Base-by-base conservation (phyloP, 768 basidiomycete species). In the Russula sp. region DNA sequence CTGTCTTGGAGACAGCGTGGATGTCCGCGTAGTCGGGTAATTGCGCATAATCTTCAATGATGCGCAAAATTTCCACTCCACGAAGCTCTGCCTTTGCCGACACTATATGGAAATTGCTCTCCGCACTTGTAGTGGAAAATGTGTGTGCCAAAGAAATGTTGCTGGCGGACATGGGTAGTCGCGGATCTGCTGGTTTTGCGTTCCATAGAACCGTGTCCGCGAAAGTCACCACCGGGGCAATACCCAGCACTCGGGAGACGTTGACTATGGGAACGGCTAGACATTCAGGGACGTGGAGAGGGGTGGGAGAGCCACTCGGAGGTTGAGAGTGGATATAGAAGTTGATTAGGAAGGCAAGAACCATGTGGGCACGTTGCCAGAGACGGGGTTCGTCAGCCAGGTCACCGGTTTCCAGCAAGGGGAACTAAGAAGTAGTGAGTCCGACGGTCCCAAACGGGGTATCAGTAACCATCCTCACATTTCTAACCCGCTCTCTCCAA, bases 151-250 rank as follows among this genome's bases (percentile, higher is more conserved):
- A 84, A 22, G 81, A 84, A 72, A 95, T 86, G 77, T 97, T 98
- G 69, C 84, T 81, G 53, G 80, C 72, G 52, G 88, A 83, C 32
- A 85, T 76, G 50, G 90, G 88, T 42, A 79, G 73, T 24, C 75
- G 73, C 26, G 87, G 79, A 71, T 88, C 78, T 60, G 83, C 72
- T 49, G 84, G 78, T 42, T 85, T 84, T 81, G 84, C 89, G 73
- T 98, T 97, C 92, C 93, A 99, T 1, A 98, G 81, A 16, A 99
- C 95, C 20, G 92, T 94, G 73, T 97, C 96, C 30, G 95, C 91
- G 72, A 94, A 99, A 0, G 95, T 99, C 68, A 98, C 79, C 66
- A 99, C 84, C 5, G 96, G 96, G 7, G 95, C 94, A n/a, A 95
- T 87, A 57, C 85, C 86, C 48, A 99, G 81, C 57, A 81, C 75